Evolutionary conservation across 1,284 basidiomycete species (phyloP).

Genomic region (Clitocybe nebularis): DNA sequence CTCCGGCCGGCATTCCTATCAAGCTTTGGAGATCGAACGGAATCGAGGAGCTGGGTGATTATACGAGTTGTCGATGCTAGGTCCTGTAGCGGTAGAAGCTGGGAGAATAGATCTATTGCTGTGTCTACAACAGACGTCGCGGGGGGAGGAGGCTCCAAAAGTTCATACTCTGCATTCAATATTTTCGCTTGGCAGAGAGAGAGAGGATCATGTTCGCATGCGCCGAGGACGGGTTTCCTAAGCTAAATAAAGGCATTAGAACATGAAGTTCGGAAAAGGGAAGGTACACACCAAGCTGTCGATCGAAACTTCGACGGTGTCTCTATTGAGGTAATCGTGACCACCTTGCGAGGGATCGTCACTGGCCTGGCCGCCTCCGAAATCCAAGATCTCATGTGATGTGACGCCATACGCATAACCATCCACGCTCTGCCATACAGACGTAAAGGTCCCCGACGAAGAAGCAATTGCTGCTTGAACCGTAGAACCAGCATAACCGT

Average conservation of each 20-base stretch:
- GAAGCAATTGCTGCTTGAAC: constrained; percentile 92
- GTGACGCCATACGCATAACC: constrained; percentile 94
- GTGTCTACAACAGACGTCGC: constrained; percentile 86
- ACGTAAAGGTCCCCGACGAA: constrained; percentile 81
- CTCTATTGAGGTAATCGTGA: constrained; percentile 69
- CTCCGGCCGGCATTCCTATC: constrained; percentile 90
- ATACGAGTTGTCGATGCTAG: constrained; percentile 62
- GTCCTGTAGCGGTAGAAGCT: constrained; percentile 79
- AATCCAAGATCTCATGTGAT: constrained; percentile 54
- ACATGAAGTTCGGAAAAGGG: constrained; percentile 3
- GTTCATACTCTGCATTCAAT: constrained; percentile 38
- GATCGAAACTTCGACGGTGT: constrained; percentile 72
- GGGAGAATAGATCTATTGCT: constrained; percentile 82
- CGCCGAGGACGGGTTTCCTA: constrained; percentile 77
- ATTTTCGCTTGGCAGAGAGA: constrained; percentile 60
- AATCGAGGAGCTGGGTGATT: constrained; percentile 69
- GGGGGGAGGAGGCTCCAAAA: constrained; percentile 69
- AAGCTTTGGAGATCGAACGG: constrained; percentile 71
- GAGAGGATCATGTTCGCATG: constrained; percentile 85
- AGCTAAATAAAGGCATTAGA: constrained; percentile 41
- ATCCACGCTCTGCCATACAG: constrained; percentile 85
- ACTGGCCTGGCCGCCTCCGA: constrained; percentile 26
- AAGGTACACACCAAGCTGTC: constrained; percentile 61
- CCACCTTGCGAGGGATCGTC: constrained; percentile 32
- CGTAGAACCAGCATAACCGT: constrained; percentile 74